phyloP scores from a whole-genome alignment of 2,329 filamentous ascomycete genomes.

The Nigrospora osmanthi region DNA sequence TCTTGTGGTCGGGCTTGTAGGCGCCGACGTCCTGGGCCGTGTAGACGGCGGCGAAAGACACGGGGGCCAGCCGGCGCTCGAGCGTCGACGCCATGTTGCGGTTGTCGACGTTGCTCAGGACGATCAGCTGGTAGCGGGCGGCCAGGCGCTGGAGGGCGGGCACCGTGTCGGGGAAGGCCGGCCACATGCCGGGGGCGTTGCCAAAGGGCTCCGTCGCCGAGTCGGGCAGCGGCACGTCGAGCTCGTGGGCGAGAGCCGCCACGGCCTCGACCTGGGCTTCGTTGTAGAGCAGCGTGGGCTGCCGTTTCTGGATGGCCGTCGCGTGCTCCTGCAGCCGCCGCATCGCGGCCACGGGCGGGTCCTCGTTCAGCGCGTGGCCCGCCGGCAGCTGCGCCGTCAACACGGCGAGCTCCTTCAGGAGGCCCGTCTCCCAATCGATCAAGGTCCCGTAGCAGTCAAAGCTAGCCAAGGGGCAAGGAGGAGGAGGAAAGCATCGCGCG shows the following conservation, averaged over 20 bases:
- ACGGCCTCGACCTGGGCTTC: constrained; percentile 26
- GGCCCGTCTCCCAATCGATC: constrained; percentile 68
- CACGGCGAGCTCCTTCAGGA: constrained; percentile 44
- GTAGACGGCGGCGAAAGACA: constrained; percentile 52
- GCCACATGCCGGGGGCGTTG: constrained; percentile 41
- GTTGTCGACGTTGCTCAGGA: constrained; percentile 53
- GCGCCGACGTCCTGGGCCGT: constrained; percentile 64
- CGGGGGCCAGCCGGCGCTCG: constrained; percentile 36
- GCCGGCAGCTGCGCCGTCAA: constrained; percentile 27
- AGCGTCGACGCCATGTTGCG: constrained; percentile 37
- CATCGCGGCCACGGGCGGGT: constrained; percentile 28
- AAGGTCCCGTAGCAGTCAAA: constrained; percentile 77
- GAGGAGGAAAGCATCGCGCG: background rate
- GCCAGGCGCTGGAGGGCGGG: constrained; percentile 40
- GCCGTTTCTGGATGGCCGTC: constrained; percentile 40
- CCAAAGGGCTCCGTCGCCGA: constrained; percentile 40
- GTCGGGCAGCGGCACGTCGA: constrained; percentile 24
- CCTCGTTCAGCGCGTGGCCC: constrained; percentile 19
- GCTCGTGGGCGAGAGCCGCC: constrained; percentile 35
- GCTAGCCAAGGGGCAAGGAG: constrained; percentile 34
- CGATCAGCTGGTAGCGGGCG: constrained; percentile 48
- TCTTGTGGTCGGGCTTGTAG: constrained; percentile 60
- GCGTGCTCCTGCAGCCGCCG: constrained; percentile 35
- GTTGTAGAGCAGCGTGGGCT: constrained; percentile 37
- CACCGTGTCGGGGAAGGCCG: constrained; percentile 50